These are phyloP conservation scores for Blastomyces percursus DNA, from an alignment of 2,329 filamentous ascomycete genomes.

Conservation along the genomic window DNA sequence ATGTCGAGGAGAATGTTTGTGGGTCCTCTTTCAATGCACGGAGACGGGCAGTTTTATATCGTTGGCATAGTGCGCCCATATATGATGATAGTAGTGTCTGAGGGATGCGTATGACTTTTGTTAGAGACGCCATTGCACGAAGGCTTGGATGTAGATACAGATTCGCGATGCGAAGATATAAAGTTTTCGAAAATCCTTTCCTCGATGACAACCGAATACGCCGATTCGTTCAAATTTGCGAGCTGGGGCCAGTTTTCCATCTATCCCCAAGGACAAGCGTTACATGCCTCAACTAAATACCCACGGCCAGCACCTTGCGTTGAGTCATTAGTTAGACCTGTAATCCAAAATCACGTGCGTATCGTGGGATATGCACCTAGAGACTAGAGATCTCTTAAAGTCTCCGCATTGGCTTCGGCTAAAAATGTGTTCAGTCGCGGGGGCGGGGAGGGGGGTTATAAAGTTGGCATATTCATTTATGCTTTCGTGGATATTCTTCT, in stretches of 20 bases:
- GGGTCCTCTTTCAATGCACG: constrained; percentile 21
- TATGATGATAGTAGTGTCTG: constrained; percentile 6
- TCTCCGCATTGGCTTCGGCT: too few species aligned
- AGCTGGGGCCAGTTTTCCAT: background rate
- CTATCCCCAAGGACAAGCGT: background rate
- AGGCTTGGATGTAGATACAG: background rate
- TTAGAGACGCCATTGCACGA: background rate
- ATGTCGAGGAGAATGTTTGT: constrained; percentile 22
- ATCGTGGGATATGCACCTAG: too few species aligned
- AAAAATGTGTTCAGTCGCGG: too few species aligned
- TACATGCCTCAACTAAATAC: background rate
- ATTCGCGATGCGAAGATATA: background rate
- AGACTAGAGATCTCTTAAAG: too few species aligned
- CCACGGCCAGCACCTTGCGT: background rate
- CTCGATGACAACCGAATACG: background rate
- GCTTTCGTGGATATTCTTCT: too few species aligned
- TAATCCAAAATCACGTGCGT: background rate
- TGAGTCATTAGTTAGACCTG: background rate
- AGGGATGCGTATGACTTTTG: constrained; percentile 9
- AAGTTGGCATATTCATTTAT: too few species aligned
- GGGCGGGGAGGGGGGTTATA: too few species aligned
- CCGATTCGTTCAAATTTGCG: background rate
- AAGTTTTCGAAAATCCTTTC: background rate
- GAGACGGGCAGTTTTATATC: constrained; percentile 20
- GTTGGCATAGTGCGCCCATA: constrained; percentile 5